Percentiles rank a stretch among this genome's conserved stretches.
Evolutionary conservation across 2,329 filamentous ascomycete species (phyloP).

Genomic region (Fusarium sp.): DNA sequence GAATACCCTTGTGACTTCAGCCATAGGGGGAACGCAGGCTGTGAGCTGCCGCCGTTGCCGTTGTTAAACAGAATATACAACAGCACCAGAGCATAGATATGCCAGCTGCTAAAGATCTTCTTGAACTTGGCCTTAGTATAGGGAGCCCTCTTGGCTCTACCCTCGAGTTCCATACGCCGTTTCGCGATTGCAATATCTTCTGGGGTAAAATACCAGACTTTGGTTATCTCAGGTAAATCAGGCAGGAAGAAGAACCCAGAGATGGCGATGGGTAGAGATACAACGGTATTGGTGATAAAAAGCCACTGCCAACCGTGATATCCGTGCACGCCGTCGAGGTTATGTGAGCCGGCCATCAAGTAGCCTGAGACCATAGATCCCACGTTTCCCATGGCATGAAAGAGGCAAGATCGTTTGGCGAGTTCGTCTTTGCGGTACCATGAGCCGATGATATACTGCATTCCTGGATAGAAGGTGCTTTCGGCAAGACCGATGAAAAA

Average conservation of each 20-base stretch:
- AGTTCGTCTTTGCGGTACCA: slow-evolving; percentile 60
- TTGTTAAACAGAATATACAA: slow-evolving; percentile 76
- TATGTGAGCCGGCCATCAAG: slow-evolving; percentile 56
- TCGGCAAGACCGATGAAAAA: slow-evolving; percentile 59
- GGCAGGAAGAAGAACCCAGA: slow-evolving; percentile 50
- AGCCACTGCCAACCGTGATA: slow-evolving; percentile 60
- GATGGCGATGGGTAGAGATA: slow-evolving; percentile 50
- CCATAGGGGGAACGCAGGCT: slow-evolving; percentile 67
- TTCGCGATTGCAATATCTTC: slow-evolving; percentile 45
- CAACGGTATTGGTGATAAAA: slow-evolving; percentile 52
- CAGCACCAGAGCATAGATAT: slow-evolving; percentile 68
- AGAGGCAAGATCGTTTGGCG: slow-evolving; percentile 56
- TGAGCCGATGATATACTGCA: slow-evolving; percentile 55
- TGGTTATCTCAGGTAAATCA: slow-evolving; percentile 44
- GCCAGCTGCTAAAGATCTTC: slow-evolving; percentile 73
- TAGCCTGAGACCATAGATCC: slow-evolving; percentile 49
- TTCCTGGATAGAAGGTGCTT: slow-evolving; percentile 54
- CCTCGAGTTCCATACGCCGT: slow-evolving; percentile 54
- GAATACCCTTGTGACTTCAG: slow-evolving; percentile 58
- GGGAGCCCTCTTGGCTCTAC: slow-evolving; percentile 54
- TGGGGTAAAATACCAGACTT: slow-evolving; percentile 46
- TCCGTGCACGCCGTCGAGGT: slow-evolving; percentile 54
- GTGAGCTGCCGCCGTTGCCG: slow-evolving; percentile 57
- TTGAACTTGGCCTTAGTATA: slow-evolving; percentile 63
- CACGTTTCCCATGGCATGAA: slow-evolving; percentile 50